Percentiles rank a stretch among this genome's conserved stretches.
phyloP scores from a whole-genome alignment of 176 grass and related monocot genomes.

The Rhynchospora tenuis region DNA sequence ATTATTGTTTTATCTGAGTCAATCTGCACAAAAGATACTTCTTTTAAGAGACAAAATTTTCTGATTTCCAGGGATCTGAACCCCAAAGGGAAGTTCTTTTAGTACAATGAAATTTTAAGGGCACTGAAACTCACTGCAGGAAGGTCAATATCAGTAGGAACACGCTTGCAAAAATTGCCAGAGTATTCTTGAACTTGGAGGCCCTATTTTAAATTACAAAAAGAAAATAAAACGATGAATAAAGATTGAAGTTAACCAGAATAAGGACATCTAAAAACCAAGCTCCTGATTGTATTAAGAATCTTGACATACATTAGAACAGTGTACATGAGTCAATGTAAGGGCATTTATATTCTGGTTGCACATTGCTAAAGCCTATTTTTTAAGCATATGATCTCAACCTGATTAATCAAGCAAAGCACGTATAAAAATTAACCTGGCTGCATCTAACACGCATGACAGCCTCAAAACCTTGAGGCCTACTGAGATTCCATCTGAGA shows the following conservation, averaged over 20 bases:
- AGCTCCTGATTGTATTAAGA: neutral
- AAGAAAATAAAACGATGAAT: conserved; percentile 10
- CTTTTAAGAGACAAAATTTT: conserved; percentile 4
- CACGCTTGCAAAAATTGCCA: conserved; percentile 82
- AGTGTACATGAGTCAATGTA: neutral
- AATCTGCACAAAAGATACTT: conserved; percentile 42
- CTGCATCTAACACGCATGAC: conserved; percentile 90
- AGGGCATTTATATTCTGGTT: neutral
- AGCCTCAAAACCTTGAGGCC: conserved; percentile 84
- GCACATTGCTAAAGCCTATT: neutral
- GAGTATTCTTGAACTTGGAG: conserved; percentile 83
- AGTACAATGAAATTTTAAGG: neutral
- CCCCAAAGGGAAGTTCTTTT: neutral
- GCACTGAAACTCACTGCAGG: conserved; percentile 43
- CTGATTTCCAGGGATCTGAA: neutral
- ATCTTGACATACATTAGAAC: neutral
- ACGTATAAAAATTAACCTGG: conserved; percentile 43
- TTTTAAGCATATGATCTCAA: neutral
- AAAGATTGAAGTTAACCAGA: neutral
- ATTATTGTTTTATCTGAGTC: conserved; percentile 88
- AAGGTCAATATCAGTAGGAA: conserved; percentile 96
- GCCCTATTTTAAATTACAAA: conserved; percentile 40
- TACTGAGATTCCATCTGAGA: conserved; percentile 94
- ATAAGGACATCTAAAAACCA: neutral
- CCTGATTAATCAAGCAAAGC: neutral